These are phyloP conservation scores for Singerocomus rubriflavus DNA, from an alignment of 1,284 basidiomycete genomes.

Conservation along the genomic window DNA sequence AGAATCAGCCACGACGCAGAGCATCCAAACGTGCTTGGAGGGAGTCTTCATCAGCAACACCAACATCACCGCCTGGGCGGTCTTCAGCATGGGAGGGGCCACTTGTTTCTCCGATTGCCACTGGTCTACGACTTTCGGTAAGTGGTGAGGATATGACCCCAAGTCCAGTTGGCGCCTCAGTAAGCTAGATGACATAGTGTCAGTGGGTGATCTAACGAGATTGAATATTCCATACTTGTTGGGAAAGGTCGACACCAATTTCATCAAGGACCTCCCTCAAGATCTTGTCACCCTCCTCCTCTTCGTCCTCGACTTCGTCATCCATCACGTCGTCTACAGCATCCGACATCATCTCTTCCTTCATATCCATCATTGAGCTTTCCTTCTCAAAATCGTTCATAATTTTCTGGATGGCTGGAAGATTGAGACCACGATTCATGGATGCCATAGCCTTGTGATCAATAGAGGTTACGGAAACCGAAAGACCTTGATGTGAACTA, in stretches of 20 bases:
- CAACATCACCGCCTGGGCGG: constrained; percentile 37
- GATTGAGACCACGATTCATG: constrained; percentile 95
- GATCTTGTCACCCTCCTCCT: constrained; percentile 95
- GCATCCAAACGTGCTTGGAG: constrained; percentile 86
- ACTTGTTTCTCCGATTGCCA: constrained; percentile 72
- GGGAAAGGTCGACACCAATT: constrained; percentile 90
- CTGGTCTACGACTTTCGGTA: constrained; percentile 65
- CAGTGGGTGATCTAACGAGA: constrained; percentile 5
- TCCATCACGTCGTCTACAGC: constrained; percentile 99
- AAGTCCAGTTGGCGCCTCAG: constrained; percentile 77
- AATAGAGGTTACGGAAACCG: constrained; percentile 1
- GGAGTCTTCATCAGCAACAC: constrained; percentile 78
- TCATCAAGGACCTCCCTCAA: constrained; percentile 96
- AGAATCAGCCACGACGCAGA: constrained; percentile 56
- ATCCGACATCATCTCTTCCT: constrained; percentile 99
- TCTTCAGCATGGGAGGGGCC: constrained; percentile 40
- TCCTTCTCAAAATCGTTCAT: constrained; percentile 99
- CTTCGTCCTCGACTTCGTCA: constrained; percentile 88
- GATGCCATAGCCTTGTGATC: constrained; percentile 86
- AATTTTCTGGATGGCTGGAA: constrained; percentile 92
- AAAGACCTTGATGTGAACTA: constrained; percentile 1
- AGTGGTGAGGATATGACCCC: constrained; percentile 58
- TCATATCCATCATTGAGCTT: constrained; percentile 99
- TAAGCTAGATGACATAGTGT: constrained; percentile 53
- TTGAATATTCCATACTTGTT: constrained; percentile 62